Base-by-base conservation (phyloP, 768 basidiomycete species). In the Naganishia randhawae region DNA sequence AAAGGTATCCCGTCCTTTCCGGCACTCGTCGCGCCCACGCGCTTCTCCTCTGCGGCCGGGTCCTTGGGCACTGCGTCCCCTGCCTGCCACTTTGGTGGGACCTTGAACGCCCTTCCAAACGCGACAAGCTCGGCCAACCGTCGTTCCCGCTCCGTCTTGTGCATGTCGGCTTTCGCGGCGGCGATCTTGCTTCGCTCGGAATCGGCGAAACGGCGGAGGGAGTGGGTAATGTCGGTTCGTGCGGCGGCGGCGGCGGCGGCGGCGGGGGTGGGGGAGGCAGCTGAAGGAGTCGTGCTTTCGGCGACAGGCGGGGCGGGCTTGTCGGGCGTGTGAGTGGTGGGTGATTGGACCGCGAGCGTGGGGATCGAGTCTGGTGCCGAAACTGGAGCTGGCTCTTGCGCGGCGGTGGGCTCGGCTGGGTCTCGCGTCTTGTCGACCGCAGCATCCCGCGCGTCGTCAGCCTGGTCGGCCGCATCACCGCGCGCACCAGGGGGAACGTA, bases 61-160 rank as follows among this genome's bases (percentile, higher is more conserved):
- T 53, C 51, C 51, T 53, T 53, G 19, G 51, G 27, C 22, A n/a
- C n/a, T 53, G 27, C 48, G 8, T 31, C 10, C 17, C 25, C n/a
- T n/a, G n/a, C n/a, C n/a, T n/a, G n/a, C 19, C 9, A 32, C 5
- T 16, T 27, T 0, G 33, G 14, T 63, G 84, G 52, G 52, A 93
- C 94, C 86, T 96, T 95, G 87, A 99, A 99, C 73, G 81, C 88
- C 80, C 90, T 85, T 71, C 91, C 92, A 81, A 97, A 99, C 80
- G 90, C 90, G 78, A 93, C 85, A 41, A 98, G 83, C 50, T 98
- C 95, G 11, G 92, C 89, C 83, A 96, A 86, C 70, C 90, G 87
- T 77, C 90, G 91, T 80, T 98, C 92, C 87, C 94, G 90, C 78
- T 97, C 94, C 75, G 85, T 89, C 84, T 93, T 94, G 61, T 87